Evolutionary conservation across 176 grass and related monocot species (phyloP).

Genomic region (Ananas comosus): DNA sequence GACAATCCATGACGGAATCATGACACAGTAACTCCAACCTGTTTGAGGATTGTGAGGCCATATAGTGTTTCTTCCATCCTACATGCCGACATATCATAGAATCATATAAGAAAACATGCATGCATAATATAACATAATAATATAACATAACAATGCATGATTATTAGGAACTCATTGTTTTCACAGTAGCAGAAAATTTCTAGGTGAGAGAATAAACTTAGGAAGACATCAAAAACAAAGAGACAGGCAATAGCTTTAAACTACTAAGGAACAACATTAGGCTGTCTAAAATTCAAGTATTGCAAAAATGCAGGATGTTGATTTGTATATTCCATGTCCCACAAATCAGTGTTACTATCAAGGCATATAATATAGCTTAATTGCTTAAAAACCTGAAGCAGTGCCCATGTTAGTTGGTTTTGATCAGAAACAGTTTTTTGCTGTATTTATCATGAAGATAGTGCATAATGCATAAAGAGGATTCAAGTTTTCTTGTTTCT

Average conservation of each 20-base stretch:
- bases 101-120: constrained; percentile 4
- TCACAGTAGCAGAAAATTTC: neutral
- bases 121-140: neutral
- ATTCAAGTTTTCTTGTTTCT: neutral
- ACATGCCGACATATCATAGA: constrained; percentile 7
- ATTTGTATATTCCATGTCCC: neutral
- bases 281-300: too few species aligned
- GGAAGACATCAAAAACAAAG: neutral
- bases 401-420: neutral
- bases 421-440: neutral
- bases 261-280: too few species aligned
- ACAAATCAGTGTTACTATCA: neutral
- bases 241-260: too few species aligned
- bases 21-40: constrained; percentile 97
- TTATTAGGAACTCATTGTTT: neutral
- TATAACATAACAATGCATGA: neutral
- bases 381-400: neutral
- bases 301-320: too few species aligned
- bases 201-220: constrained; percentile 1
- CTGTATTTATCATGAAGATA: neutral
- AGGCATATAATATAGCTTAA: neutral
- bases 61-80: constrained; percentile 86
- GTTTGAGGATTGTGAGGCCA: constrained; percentile 98
- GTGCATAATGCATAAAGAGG: neutral
- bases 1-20: constrained; percentile 82